Conservation (phyloP, 306 rosid genomes). For the Prunus salicina region DNA sequence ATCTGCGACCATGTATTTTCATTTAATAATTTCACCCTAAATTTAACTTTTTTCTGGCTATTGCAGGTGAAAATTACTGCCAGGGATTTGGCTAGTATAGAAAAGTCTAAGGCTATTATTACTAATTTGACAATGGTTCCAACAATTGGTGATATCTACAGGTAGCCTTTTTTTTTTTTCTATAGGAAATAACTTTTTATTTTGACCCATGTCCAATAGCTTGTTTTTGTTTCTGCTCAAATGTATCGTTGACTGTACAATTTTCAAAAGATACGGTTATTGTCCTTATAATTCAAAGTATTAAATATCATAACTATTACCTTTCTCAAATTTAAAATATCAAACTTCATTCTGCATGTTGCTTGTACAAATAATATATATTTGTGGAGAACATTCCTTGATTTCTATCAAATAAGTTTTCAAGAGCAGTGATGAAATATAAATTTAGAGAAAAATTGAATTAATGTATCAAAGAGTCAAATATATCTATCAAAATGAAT, state of each 20-base stretch:
- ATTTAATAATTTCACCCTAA: constrained; percentile 10
- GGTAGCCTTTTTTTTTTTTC: constrained; percentile 42
- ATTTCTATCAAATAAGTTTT: neutral
- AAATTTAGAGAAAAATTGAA: neutral
- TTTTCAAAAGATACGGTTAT: neutral
- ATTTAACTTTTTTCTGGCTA: constrained; percentile 22
- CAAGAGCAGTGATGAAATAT: neutral
- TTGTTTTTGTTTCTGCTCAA: neutral
- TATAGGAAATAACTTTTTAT: neutral
- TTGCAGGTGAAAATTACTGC: constrained; percentile 89
- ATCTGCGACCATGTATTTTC: constrained; percentile 2
- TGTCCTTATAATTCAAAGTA: neutral
- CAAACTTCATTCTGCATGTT: neutral
- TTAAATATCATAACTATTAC: neutral
- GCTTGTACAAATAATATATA: neutral
- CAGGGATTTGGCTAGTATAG: constrained; percentile 72
- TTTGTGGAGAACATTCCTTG: neutral
- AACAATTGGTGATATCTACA: constrained; percentile 76
- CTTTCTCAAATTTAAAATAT: neutral
- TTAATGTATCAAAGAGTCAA: no score
- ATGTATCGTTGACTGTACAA: neutral
- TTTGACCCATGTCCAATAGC: neutral
- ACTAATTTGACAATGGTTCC: constrained; percentile 90
- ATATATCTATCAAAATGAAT: no score
- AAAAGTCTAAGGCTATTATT: constrained; percentile 80